A percentile compares a stretch with the other conserved stretches of the same genome.
Evolutionary conservation across 768 basidiomycete species (phyloP).

Genomic region (Piloderma croceum): DNA sequence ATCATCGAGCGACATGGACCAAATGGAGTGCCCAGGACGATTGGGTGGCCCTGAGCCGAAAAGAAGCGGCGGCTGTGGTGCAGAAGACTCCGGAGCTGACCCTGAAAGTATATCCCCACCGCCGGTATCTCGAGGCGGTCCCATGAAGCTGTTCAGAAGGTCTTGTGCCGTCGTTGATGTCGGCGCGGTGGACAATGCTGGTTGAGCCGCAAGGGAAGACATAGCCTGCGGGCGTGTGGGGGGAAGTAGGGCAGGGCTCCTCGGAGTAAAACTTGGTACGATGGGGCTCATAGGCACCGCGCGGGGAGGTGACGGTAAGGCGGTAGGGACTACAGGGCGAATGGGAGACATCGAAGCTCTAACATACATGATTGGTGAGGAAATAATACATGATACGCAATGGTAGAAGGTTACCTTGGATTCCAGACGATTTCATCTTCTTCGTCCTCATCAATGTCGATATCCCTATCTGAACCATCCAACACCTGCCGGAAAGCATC

Average conservation of each 20-base stretch:
- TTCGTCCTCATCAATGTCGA: slow-evolving; percentile 49
- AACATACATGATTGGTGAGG: neutral
- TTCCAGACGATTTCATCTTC: slow-evolving; percentile 78
- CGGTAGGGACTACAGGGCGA: slow-evolving; percentile 4
- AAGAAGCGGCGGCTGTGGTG: slow-evolving; percentile 40
- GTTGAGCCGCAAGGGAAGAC: slow-evolving; percentile 14
- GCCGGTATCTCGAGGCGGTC: slow-evolving; percentile 22
- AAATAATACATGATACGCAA: neutral
- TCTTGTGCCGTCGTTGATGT: slow-evolving; percentile 72
- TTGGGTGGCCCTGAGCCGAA: slow-evolving; percentile 46
- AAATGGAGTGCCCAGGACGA: slow-evolving; percentile 52
- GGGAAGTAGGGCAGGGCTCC: neutral
- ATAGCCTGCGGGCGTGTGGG: slow-evolving; percentile 15
- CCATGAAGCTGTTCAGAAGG: slow-evolving; percentile 52
- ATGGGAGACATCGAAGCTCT: neutral
- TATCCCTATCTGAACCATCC: slow-evolving; percentile 34
- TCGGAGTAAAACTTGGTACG: slow-evolving; percentile 15
- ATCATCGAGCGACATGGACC: slow-evolving; percentile 58
- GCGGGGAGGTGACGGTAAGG: slow-evolving; percentile 2
- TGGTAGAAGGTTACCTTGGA: slow-evolving; percentile 40
- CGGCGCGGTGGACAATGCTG: slow-evolving; percentile 25
- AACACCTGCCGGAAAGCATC: slow-evolving; percentile 55
- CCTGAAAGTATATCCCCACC: slow-evolving; percentile 13
- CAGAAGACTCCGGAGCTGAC: slow-evolving; percentile 17
- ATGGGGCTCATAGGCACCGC: slow-evolving; percentile 26